Evolutionary conservation across 148 eudicot species (phyloP).

Genomic region (Agrostemma githago): DNA sequence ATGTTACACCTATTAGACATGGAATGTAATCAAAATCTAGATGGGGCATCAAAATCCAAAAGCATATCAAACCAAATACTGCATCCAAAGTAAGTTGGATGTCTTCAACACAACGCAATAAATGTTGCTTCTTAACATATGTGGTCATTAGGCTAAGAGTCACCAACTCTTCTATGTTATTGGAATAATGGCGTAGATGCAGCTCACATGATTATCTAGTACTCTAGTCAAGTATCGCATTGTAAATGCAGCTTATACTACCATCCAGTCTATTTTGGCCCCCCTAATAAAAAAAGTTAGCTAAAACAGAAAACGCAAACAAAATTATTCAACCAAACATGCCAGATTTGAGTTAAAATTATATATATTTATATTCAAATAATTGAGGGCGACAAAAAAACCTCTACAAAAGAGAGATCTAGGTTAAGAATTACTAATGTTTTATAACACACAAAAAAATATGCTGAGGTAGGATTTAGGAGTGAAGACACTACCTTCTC

Average conservation of each 20-base stretch:
- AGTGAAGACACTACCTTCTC: constrained; percentile 57
- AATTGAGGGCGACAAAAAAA: background rate
- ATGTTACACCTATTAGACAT: constrained; percentile 61
- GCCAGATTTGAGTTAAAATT: background rate
- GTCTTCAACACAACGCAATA: background rate
- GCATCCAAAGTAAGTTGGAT: background rate
- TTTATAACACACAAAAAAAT: background rate
- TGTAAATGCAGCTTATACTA: background rate
- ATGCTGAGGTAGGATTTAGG: background rate
- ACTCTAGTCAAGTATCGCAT: background rate
- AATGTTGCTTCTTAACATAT: background rate
- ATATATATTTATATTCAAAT: background rate
- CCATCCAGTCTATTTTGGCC: background rate
- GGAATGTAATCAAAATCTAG: background rate
- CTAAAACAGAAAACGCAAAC: background rate
- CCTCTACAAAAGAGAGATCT: background rate
- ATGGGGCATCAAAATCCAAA: constrained; percentile 6
- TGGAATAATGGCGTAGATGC: background rate
- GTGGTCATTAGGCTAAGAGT: background rate
- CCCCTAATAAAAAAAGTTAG: background rate
- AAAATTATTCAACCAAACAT: background rate
- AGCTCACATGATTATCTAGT: background rate
- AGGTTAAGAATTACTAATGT: background rate
- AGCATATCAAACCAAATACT: background rate
- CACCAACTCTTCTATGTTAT: background rate